Percentiles rank a stretch among this genome's conserved stretches.
Evolutionary conservation across 306 rosid species (phyloP).

Genomic region (Lagenaria siceraria): DNA sequence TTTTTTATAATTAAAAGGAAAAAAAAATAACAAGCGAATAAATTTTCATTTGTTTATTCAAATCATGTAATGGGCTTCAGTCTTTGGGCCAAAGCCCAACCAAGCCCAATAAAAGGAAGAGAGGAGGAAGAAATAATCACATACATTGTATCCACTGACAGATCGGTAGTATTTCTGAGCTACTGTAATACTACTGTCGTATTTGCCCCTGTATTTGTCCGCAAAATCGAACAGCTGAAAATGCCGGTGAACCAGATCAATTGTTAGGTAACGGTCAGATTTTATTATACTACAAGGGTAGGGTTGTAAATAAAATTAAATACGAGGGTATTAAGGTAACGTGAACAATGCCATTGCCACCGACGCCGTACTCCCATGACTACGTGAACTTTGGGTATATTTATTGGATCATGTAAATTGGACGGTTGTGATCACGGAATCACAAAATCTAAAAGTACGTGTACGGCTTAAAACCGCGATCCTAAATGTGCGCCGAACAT

Average conservation of each 20-base stretch:
- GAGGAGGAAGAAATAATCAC: slow-evolving; percentile 12
- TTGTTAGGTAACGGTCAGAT: neutral
- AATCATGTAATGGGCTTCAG: neutral
- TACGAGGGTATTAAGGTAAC: neutral
- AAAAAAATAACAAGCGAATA: neutral
- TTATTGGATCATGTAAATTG: slow-evolving; percentile 13
- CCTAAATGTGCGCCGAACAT: slow-evolving; percentile 20
- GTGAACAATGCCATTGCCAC: slow-evolving; percentile 23
- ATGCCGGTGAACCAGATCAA: neutral
- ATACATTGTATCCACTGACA: slow-evolving; percentile 78
- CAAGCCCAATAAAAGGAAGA: neutral
- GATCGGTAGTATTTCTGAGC: slow-evolving; percentile 86
- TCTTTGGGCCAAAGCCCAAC: neutral
- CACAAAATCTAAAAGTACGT: neutral
- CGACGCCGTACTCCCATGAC: slow-evolving; percentile 47
- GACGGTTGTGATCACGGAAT: slow-evolving; percentile 24
- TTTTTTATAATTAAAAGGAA: too few species aligned
- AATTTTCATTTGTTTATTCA: neutral
- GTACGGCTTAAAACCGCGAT: slow-evolving; percentile 16
- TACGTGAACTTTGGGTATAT: slow-evolving; percentile 8
- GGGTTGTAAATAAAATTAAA: neutral
- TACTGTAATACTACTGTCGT: slow-evolving; percentile 71
- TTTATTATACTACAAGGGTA: neutral
- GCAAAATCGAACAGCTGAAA: slow-evolving; percentile 82
- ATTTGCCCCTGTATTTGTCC: slow-evolving; percentile 86